Percentiles rank a stretch among this genome's conserved stretches.
These are phyloP conservation scores for Sarocladiaceae sp. DNA, from an alignment of 2,329 filamentous ascomycete species.

Conservation along the genomic window DNA sequence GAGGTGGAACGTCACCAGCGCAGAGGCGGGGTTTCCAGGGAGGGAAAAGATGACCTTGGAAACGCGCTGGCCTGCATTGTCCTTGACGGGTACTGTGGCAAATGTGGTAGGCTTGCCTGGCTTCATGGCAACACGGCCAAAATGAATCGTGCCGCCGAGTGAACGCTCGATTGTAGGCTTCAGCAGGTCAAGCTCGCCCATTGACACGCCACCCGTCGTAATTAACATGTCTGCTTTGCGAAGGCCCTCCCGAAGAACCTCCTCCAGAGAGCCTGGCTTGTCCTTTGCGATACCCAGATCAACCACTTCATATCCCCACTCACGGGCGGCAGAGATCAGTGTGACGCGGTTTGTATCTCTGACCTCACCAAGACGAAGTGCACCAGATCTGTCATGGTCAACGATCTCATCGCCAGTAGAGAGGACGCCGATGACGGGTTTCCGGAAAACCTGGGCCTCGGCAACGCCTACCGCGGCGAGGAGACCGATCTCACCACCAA, in stretches of 20 bases:
- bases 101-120: conserved; percentile 97
- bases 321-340: conserved; percentile 67
- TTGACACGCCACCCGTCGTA: conserved; percentile 90
- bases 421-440: conserved; percentile 75
- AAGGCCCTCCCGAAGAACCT: conserved; percentile 68
- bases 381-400: conserved; percentile 56
- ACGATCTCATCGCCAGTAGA: conserved; percentile 96
- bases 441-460: conserved; percentile 65
- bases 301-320: conserved; percentile 70
- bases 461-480: conserved; percentile 76
- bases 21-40: conserved; percentile 89
- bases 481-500: conserved; percentile 87
- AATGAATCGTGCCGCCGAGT: conserved; percentile 89
- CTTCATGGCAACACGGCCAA: conserved; percentile 95
- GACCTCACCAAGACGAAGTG: conserved; percentile 73
- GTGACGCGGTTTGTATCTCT: conserved; percentile 90
- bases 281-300: conserved; percentile 84
- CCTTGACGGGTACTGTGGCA: conserved; percentile 70
- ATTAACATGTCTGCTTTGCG: conserved; percentile 74
- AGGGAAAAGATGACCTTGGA: conserved; percentile 78
- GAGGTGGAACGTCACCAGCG: conserved; percentile 86
- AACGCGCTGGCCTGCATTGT: conserved; percentile 49
- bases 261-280: conserved; percentile 66
- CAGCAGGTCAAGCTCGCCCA: conserved; percentile 94
- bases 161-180: conserved; percentile 92